phyloP scores from a whole-genome alignment of 352 stramenopile species.

The Phytophthora fragariaefolia region DNA sequence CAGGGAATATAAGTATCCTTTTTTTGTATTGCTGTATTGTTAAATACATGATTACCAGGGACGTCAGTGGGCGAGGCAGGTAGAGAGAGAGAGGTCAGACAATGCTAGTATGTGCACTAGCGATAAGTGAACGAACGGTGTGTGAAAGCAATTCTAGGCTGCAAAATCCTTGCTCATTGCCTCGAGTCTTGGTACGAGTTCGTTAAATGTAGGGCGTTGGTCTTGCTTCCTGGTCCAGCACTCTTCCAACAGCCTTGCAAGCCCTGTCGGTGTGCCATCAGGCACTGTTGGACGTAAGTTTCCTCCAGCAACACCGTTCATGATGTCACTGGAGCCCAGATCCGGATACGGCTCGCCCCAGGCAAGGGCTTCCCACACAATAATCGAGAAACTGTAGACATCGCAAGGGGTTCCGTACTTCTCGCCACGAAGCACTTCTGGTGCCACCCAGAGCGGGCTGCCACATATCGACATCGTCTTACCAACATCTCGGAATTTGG shows the following conservation, averaged over 20 bases:
- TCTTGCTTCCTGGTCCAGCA: conserved; percentile 90
- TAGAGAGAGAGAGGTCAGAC: not conserved
- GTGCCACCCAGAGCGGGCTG: conserved; percentile 81
- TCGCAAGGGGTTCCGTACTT: conserved; percentile 86
- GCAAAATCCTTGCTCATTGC: conserved; percentile 82
- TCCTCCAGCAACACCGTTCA: conserved; percentile 82
- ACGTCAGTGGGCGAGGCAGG: conserved; percentile 3
- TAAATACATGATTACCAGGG: conserved; percentile 27
- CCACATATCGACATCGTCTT: conserved; percentile 91
- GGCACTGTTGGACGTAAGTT: conserved; percentile 78
- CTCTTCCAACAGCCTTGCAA: conserved; percentile 73
- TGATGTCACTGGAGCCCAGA: conserved; percentile 84
- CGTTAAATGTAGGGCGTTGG: conserved; percentile 79
- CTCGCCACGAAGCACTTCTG: conserved; percentile 80
- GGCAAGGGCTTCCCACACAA: conserved; percentile 84
- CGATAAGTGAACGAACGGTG: conserved; percentile 26
- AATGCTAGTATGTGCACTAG: conserved; percentile 6
- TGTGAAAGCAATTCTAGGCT: conserved; percentile 17
- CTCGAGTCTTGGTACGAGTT: conserved; percentile 83
- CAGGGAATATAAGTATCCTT: not conserved
- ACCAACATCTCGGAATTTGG: conserved; percentile 85
- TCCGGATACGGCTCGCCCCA: conserved; percentile 85
- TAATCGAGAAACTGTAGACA: conserved; percentile 92
- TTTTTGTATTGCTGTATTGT: conserved; percentile 16
- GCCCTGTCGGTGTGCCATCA: conserved; percentile 58